phyloP scores from a whole-genome alignment of 495 filamentous ascomycete species.

The Thermothielavioides terrestris region DNA sequence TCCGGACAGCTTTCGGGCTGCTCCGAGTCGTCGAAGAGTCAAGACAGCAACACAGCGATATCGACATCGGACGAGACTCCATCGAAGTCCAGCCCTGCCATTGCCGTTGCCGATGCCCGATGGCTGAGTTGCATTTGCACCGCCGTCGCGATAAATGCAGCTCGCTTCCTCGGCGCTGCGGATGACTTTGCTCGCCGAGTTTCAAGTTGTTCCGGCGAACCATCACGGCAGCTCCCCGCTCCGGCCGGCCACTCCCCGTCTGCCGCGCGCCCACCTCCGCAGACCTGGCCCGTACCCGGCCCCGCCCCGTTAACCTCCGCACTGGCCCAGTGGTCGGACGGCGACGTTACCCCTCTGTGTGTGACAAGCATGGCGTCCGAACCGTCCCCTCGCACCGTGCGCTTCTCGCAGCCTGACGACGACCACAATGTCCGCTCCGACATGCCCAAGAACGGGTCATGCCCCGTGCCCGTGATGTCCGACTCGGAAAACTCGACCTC shows the following conservation, averaged over 20 bases:
- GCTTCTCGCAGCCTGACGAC: conserved; percentile 40
- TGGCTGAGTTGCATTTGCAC: conserved; percentile 7
- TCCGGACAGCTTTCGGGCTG: too few species aligned
- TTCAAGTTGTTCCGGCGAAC: not conserved
- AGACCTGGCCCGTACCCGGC: not conserved
- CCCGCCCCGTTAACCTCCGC: not conserved
- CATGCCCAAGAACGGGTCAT: conserved; percentile 30
- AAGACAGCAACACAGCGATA: too few species aligned
- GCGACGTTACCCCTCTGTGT: not conserved
- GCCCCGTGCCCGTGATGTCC: conserved; percentile 41
- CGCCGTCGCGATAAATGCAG: conserved; percentile 1
- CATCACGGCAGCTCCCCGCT: not conserved
- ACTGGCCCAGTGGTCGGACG: not conserved
- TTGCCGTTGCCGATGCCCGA: conserved; percentile 5
- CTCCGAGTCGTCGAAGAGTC: too few species aligned
- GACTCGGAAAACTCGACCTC: conserved; percentile 60
- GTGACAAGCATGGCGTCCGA: conserved; percentile 29
- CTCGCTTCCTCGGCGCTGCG: conserved; percentile 5
- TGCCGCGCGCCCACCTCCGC: not conserved
- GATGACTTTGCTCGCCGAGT: conserved; percentile 8
- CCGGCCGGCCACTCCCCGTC: not conserved
- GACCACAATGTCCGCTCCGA: conserved; percentile 24
- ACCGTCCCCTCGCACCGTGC: conserved; percentile 42
- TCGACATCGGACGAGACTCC: not conserved
- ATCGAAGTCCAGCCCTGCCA: not conserved